These are phyloP conservation scores for Trypanosoma boissoni DNA, from an alignment of 208 protist species.

Conservation along the genomic window DNA sequence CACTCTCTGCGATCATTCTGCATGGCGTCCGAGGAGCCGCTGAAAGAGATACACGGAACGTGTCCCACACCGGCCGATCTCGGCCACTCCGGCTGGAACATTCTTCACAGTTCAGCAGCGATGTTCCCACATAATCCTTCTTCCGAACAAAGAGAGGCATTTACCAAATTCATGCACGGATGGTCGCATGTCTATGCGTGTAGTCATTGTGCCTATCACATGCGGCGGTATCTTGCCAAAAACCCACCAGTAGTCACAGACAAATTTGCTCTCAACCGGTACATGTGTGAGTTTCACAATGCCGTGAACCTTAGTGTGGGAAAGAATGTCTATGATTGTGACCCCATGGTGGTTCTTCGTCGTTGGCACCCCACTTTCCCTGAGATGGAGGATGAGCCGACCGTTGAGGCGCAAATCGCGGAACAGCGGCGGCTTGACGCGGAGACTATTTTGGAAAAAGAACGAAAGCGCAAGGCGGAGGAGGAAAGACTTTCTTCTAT, in stretches of 20 bases:
- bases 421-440: too few relatives aligned
- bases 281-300: constrained; percentile 90
- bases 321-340: constrained; percentile 82
- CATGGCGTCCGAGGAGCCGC: constrained; percentile 19
- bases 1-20: too few relatives aligned
- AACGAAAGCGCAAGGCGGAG: too few relatives aligned
- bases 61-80: constrained; percentile 60
- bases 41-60: constrained; percentile 53
- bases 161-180: too few relatives aligned
- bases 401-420: constrained; percentile 68
- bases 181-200: too few relatives aligned
- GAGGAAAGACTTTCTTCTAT: too few relatives aligned
- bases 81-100: constrained; percentile 78
- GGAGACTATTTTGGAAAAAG: constrained; percentile 16
- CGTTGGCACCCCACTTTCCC: constrained; percentile 89
- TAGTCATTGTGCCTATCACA: too few relatives aligned
- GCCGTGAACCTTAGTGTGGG: constrained; percentile 74
- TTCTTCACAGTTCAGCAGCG: constrained; percentile 84
- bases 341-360: constrained; percentile 61
- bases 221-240: too few relatives aligned
- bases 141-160: too few relatives aligned
- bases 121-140: too few relatives aligned
- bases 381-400: constrained; percentile 74
- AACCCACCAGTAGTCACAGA: constrained; percentile 67
- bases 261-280: constrained; percentile 67